phyloP scores from a whole-genome alignment of 2,329 filamentous ascomycete species.

The Aureobasidium sp. region DNA sequence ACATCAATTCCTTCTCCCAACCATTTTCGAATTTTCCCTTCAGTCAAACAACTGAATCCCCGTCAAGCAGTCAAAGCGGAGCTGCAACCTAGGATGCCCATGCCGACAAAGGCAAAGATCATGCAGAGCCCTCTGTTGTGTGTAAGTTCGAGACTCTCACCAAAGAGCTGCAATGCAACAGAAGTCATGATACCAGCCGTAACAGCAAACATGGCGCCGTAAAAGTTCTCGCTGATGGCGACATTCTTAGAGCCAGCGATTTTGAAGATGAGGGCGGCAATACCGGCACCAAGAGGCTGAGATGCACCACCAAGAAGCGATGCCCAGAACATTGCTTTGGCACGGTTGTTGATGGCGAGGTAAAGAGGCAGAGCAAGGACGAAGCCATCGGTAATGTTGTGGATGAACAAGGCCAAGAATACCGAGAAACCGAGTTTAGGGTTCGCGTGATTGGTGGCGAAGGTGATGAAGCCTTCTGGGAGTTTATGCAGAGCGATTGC shows the following conservation, averaged over 20 bases:
- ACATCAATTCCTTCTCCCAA: not conserved
- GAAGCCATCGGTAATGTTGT: constrained; percentile 97
- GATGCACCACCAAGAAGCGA: constrained; percentile 76
- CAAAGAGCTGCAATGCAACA: constrained; percentile 82
- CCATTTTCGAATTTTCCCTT: not conserved
- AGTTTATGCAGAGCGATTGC: constrained; percentile 96
- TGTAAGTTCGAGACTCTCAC: constrained; percentile 75
- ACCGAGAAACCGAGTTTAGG: constrained; percentile 81
- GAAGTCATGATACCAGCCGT: constrained; percentile 95
- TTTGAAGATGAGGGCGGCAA: constrained; percentile 82
- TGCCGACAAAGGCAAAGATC: constrained; percentile 74
- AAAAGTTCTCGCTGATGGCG: constrained; percentile 51
- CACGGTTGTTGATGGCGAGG: constrained; percentile 74
- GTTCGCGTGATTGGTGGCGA: constrained; percentile 94
- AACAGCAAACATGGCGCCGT: constrained; percentile 76
- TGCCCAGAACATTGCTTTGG: constrained; percentile 77
- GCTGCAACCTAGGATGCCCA: constrained; percentile 79
- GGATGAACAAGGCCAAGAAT: constrained; percentile 92
- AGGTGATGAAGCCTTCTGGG: constrained; percentile 81
- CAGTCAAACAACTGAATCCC: not conserved
- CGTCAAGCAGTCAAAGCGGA: constrained; percentile 65
- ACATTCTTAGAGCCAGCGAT: constrained; percentile 50
- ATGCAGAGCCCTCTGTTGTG: constrained; percentile 73
- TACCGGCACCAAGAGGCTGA: constrained; percentile 76
- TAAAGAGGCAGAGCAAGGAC: constrained; percentile 89